Base-by-base conservation (phyloP, 352 stramenopile genomes). In the Phytophthora sansomeana region DNA sequence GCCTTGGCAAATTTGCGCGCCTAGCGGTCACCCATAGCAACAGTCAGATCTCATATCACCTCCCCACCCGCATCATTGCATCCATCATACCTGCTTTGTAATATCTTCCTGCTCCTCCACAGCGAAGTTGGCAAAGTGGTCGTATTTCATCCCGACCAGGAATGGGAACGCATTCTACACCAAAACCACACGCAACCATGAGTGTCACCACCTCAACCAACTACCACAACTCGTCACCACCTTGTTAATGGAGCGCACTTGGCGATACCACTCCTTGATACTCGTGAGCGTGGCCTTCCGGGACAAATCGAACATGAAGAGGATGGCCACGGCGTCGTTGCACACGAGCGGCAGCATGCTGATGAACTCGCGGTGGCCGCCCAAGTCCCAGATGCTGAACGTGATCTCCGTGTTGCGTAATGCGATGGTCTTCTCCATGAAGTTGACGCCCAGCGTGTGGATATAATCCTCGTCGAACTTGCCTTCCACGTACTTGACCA, bases 381-480 rank as follows among this genome's bases (percentile, higher is more conserved):
- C 94, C 28, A 98, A 72, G 61, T 98, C 94, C 94, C 94, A 98
- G 58, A 98, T 98, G 60, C 89, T 97, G 68, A 98, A 98, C 29
- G 92, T 98, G 59, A 98, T 97, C 75, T 98, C 91, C 13, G 93
- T 98, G 58, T 98, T 98, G 35, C 92, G 87, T 49, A 98, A 67
- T 36, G 90, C 94, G 54, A 98, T 97, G 3, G 89, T 97, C 72
- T 98, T 98, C 74, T 98, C 94, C 93, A 98, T 98, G 62, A 98
- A 98, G 64, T 98, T 98, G 10, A 98, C 94, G 41, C 94, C 91
- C 43, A 98, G 78, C 17, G 95, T 98, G 88, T 98, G 94, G 75
- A 98, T 98, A 75, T 98, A 98, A 64, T 98, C 92, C 65, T 98
- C 93, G 73, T 98, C 95, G 71, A 98, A 98, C 77, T 97, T 97